Evolutionary conservation across 2,329 filamentous ascomycete genomes (phyloP), one percentile per base, ranked within the genome.

Genomic region (Thelonectria discophora): DNA sequence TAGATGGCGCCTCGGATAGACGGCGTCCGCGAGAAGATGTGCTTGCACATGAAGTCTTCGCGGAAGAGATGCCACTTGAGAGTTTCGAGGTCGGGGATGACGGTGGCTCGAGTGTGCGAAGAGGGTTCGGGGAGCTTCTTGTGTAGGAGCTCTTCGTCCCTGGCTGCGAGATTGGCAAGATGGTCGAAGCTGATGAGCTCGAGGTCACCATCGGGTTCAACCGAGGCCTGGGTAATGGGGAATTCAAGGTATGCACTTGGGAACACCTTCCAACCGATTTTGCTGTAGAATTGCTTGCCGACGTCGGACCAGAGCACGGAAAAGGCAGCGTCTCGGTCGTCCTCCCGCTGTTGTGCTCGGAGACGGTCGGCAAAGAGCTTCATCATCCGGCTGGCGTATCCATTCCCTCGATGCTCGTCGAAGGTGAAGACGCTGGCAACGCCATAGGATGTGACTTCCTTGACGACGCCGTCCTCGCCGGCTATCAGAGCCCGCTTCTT

Each of bases 281-380:
- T 82, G 3, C 90, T 86, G 78, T 97, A 97, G 77, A 93, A 97
- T 40, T 81, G 80, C 80, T 92, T 90, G 18, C 94, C 92, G 65
- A 96, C 93, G 71, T 96, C 92, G 9, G 93, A 97, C 77, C 89
- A 97, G 9, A 97, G 82, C 8, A 96, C 85, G 1, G 91, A 94
- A 76, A 94, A 95, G 13, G 76, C 65, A 74, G 82, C 73, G 52
- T 79, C 77, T 24, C 72, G 68, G n/a, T 70, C 49, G 21, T 72
- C 39, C 65, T 71, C 52, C 2, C 66, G 65, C 43, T 77, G 68
- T 39, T 64, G 63, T 1, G 55, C 55, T 13, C 66, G 66, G 21
- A 87, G 74, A 37, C 69, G 66, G 9, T 72, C 65, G 13, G 84
- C 87, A 37, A 95, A 74, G 68, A 94, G 88, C 43, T 76, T 75